These are phyloP conservation scores for Penicillium waksmanii DNA, from an alignment of 495 filamentous ascomycete species.

Conservation along the genomic window DNA sequence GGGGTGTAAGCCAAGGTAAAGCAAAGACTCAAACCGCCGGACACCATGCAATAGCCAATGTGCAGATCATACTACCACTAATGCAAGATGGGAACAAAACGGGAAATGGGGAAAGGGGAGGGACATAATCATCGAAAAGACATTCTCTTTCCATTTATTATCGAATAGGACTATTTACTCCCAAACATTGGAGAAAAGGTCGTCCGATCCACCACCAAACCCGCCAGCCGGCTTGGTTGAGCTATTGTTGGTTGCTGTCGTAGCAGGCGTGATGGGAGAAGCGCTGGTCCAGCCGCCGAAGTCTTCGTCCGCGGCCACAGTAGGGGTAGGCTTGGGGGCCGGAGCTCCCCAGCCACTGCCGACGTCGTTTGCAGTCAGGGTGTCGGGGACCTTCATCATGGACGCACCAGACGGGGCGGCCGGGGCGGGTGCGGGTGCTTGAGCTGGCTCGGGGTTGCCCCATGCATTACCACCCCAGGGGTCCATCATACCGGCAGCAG, in stretches of 20 bases:
- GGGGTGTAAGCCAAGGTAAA: neutral
- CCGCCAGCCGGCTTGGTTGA: conserved; percentile 58
- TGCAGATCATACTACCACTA: conserved; percentile 17
- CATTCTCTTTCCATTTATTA: conserved; percentile 11
- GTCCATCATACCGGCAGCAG: conserved; percentile 42
- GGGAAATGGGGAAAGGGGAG: neutral
- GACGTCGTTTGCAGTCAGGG: conserved; percentile 48
- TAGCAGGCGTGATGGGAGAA: conserved; percentile 49
- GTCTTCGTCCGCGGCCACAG: conserved; percentile 82
- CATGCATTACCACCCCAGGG: conserved; percentile 57
- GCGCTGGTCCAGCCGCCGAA: conserved; percentile 92
- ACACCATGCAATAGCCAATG: conserved; percentile 16
- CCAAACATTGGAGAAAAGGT: conserved; percentile 96
- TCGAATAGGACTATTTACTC: conserved; percentile 49
- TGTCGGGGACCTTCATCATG: conserved; percentile 53
- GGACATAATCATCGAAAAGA: conserved; percentile 11
- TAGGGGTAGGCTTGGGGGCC: conserved; percentile 55
- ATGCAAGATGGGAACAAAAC: conserved; percentile 15
- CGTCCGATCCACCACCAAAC: conserved; percentile 71
- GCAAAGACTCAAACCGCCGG: conserved; percentile 3
- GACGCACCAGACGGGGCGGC: conserved; percentile 34
- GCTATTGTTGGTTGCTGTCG: conserved; percentile 32
- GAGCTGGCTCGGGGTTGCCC: conserved; percentile 50
- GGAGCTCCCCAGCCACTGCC: conserved; percentile 61
- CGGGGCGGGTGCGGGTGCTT: conserved; percentile 27